A percentile compares a stretch with the other conserved stretches of the same genome.
Evolutionary conservation across 164 flowering plant genomes (phyloP).

Genomic region (Hamamelis virginiana): DNA sequence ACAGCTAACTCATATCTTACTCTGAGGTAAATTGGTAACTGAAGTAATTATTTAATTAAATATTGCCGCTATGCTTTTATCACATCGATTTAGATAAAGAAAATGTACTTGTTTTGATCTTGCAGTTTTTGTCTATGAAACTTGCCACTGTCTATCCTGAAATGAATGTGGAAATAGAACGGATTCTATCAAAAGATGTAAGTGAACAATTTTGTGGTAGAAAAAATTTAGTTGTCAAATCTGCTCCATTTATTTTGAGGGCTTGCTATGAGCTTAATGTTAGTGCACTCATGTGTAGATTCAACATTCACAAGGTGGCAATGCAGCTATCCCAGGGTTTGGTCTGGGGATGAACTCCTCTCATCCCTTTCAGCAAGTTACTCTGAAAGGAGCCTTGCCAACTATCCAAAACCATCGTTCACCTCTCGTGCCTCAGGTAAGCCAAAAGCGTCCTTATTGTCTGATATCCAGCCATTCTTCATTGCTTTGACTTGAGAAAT

Average conservation of each 20-base stretch:
- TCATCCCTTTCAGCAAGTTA: background rate
- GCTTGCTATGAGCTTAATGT: background rate
- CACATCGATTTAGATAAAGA: background rate
- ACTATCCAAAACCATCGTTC: background rate
- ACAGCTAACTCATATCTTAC: background rate
- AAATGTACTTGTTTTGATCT: background rate
- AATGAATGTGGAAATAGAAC: background rate
- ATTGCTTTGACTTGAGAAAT: background rate
- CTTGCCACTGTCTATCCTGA: slow-evolving; percentile 4
- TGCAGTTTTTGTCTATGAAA: slow-evolving; percentile 9
- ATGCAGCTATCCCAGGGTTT: background rate
- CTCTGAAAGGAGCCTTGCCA: background rate
- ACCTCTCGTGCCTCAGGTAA: background rate
- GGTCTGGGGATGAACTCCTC: background rate
- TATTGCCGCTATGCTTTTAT: background rate
- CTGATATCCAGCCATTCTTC: background rate
- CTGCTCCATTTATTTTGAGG: too few species aligned
- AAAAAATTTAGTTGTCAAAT: background rate
- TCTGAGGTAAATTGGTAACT: too few species aligned
- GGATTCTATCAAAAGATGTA: slow-evolving; percentile 6
- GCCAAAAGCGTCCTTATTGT: background rate
- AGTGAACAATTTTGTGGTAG: background rate
- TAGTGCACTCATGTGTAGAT: background rate
- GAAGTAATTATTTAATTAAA: background rate
- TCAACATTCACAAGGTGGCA: background rate